These are phyloP conservation scores for Wickerhamomyces silvicola DNA, from an alignment of 805 yeast species.

Conservation along the genomic window DNA sequence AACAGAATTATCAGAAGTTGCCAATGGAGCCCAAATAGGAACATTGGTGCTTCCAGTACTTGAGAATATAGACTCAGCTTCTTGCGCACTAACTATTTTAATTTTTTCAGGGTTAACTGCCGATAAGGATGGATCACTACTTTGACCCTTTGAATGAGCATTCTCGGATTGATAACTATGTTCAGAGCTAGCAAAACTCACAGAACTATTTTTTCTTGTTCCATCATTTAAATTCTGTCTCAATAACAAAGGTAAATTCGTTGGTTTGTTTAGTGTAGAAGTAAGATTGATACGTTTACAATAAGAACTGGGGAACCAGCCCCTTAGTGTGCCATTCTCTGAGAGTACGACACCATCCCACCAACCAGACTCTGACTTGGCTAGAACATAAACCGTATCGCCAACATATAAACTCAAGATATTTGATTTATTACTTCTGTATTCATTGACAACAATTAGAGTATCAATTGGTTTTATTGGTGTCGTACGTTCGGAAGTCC, in stretches of 20 bases:
- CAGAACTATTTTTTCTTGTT: constrained; percentile 41
- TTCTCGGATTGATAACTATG: constrained; percentile 26
- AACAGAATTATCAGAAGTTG: constrained; percentile 47
- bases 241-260: constrained; percentile 14
- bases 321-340: constrained; percentile 39
- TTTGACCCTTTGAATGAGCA: no score
- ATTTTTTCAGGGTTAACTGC: constrained; percentile 11
- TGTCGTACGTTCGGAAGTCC: background rate
- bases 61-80: constrained; percentile 30
- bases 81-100: constrained; percentile 28
- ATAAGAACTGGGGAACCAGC: constrained; percentile 80
- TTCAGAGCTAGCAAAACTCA: constrained; percentile 37
- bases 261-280: constrained; percentile 26
- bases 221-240: constrained; percentile 18
- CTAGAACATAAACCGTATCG: constrained; percentile 64
- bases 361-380: constrained; percentile 66
- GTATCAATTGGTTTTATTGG: constrained; percentile 41
- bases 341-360: constrained; percentile 67
- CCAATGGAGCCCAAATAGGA: constrained; percentile 57
- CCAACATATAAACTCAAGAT: constrained; percentile 53
- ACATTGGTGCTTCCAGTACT: constrained; percentile 27
- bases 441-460: constrained; percentile 53
- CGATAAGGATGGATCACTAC: constrained; percentile 16
- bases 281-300: constrained; percentile 27
- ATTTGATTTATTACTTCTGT: constrained; percentile 44